phyloP scores from a whole-genome alignment of 2,329 filamentous ascomycete genomes.

The Stromatinia cepivora region DNA sequence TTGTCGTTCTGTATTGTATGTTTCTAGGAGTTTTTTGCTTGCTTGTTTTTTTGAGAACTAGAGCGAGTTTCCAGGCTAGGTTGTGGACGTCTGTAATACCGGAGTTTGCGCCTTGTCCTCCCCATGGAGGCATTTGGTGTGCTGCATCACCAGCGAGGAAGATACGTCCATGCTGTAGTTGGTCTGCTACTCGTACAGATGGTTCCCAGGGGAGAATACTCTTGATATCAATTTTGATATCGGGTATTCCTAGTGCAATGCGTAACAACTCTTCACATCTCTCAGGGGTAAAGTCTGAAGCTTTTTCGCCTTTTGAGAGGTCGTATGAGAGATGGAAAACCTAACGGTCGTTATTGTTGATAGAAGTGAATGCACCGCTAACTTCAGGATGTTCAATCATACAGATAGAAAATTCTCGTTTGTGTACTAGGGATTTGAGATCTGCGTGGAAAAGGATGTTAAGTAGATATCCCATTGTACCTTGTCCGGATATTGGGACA shows the following conservation, averaged over 20 bases:
- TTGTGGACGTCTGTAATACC: slow-evolving; percentile 45
- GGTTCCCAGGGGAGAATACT: slow-evolving; percentile 42
- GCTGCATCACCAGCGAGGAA: slow-evolving; percentile 52
- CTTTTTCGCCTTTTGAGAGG: slow-evolving; percentile 31
- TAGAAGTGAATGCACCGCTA: slow-evolving; percentile 31
- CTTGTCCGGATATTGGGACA: slow-evolving; percentile 38
- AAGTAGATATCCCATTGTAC: slow-evolving; percentile 40
- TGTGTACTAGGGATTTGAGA: slow-evolving; percentile 36
- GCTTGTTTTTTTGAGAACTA: slow-evolving; percentile 39
- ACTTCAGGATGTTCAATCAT: slow-evolving; percentile 35
- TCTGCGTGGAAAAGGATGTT: slow-evolving; percentile 43
- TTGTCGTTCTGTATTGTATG: slow-evolving; percentile 45
- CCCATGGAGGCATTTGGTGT: slow-evolving; percentile 50
- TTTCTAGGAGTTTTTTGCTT: slow-evolving; percentile 38
- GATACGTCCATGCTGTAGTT: slow-evolving; percentile 38
- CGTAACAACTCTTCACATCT: slow-evolving; percentile 33
- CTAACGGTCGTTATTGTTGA: slow-evolving; percentile 38
- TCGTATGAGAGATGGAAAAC: slow-evolving; percentile 38
- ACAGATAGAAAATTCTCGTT: slow-evolving; percentile 42
- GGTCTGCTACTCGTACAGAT: slow-evolving; percentile 37
- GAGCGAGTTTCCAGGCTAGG: slow-evolving; percentile 47
- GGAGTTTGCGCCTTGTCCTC: slow-evolving; percentile 47
- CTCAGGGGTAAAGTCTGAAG: slow-evolving; percentile 31
- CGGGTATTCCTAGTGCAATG: slow-evolving; percentile 39
- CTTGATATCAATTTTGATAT: slow-evolving; percentile 39